A percentile compares a stretch with the other conserved stretches of the same genome.
Evolutionary conservation across 495 filamentous ascomycete genomes (phyloP).

Genomic region (Lepidopterella palustris): DNA sequence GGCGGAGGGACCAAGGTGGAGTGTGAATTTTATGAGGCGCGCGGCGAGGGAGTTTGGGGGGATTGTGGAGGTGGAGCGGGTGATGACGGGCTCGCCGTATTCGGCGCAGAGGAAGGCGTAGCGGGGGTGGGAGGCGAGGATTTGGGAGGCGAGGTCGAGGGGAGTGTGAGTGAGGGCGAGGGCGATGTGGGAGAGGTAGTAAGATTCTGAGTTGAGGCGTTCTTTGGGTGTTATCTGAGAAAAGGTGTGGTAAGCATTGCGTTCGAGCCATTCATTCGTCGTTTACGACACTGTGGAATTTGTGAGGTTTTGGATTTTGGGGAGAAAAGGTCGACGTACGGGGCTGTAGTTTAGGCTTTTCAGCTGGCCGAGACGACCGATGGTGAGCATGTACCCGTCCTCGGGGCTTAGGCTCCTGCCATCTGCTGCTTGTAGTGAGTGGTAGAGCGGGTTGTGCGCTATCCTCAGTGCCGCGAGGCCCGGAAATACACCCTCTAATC

Average conservation of each 20-base stretch:
- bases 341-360: conserved; percentile 69
- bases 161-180: conserved; percentile 60
- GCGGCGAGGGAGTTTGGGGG: conserved; percentile 67
- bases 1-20: conserved; percentile 40
- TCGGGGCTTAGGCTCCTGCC: conserved; percentile 53
- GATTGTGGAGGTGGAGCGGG: conserved; percentile 41
- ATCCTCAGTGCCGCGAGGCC: conserved; percentile 65
- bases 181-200: conserved; percentile 77
- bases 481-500: conserved; percentile 59
- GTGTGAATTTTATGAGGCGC: conserved; percentile 59
- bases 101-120: conserved; percentile 65
- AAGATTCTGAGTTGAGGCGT: conserved; percentile 80
- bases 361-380: conserved; percentile 66
- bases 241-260: not conserved
- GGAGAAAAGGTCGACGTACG: not conserved
- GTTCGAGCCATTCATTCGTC: not conserved
- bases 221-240: conserved; percentile 57
- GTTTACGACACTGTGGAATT: too few relatives aligned
- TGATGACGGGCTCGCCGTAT: conserved; percentile 60
- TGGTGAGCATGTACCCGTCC: conserved; percentile 77
- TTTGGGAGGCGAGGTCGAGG: conserved; percentile 44
- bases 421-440: conserved; percentile 28
- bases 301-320: too few relatives aligned
- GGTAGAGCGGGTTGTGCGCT: conserved; percentile 76
- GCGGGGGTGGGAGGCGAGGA: conserved; percentile 57